These are phyloP conservation scores for Trichoderma asperellum DNA, from an alignment of 2,329 filamentous ascomycete genomes.

Conservation along the genomic window DNA sequence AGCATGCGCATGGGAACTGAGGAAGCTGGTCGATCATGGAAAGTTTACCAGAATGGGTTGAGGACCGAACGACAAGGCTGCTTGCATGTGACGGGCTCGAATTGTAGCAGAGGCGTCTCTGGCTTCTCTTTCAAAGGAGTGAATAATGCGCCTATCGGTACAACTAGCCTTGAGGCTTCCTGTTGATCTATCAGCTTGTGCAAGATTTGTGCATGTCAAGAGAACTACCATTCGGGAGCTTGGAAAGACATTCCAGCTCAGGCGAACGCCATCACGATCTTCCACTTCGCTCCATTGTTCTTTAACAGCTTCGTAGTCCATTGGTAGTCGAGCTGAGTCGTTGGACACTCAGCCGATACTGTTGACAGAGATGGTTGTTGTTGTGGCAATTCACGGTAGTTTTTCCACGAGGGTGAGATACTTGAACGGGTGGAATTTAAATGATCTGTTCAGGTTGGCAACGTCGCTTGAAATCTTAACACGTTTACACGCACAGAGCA, in stretches of 20 bases:
- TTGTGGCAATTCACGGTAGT: background rate
- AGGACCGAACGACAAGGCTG: slow-evolving; percentile 92
- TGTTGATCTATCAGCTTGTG: slow-evolving; percentile 42
- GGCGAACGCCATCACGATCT: slow-evolving; percentile 90
- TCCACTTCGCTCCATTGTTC: slow-evolving; percentile 97
- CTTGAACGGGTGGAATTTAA: background rate
- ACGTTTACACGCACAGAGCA: slow-evolving; percentile 11
- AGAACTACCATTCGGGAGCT: slow-evolving; percentile 88
- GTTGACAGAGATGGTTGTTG: background rate
- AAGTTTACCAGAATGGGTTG: slow-evolving; percentile 88
- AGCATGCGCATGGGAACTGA: background rate
- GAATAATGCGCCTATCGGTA: slow-evolving; percentile 94
- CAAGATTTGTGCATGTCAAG: background rate
- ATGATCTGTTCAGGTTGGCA: background rate
- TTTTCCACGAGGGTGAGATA: background rate
- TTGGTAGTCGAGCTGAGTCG: slow-evolving; percentile 42
- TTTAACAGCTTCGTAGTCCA: slow-evolving; percentile 93
- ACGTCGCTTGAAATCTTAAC: background rate
- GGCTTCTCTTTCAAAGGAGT: slow-evolving; percentile 95
- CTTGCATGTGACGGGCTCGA: slow-evolving; percentile 97
- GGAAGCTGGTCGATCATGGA: background rate
- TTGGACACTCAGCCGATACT: slow-evolving; percentile 5
- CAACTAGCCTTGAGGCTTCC: slow-evolving; percentile 93
- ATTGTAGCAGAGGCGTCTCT: slow-evolving; percentile 85
- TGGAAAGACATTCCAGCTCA: slow-evolving; percentile 99